Conservation (phyloP, 2,329 filamentous ascomycete species). For the Cadophora luteo-olivacea region DNA sequence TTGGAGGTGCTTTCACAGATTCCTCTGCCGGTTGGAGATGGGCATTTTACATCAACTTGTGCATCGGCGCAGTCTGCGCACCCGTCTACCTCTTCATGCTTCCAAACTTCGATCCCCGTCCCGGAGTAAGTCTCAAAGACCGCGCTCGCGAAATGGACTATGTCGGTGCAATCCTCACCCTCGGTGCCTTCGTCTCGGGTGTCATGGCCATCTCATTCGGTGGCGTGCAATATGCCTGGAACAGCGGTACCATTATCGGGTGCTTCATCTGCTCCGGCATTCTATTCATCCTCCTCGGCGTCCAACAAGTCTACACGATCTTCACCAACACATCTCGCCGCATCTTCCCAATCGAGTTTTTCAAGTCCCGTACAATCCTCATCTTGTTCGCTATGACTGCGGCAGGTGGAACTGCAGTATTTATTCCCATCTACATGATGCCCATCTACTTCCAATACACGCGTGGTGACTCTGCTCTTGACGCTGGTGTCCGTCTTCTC, state of each 20-base stretch:
- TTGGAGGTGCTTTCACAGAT: constrained; percentile 54
- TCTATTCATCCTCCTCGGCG: constrained; percentile 36
- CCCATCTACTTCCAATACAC: constrained; percentile 60
- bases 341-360: constrained; percentile 43
- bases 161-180: constrained; percentile 42
- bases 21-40: constrained; percentile 53
- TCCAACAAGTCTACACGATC: constrained; percentile 41
- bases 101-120: constrained; percentile 29
- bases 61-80: constrained; percentile 51
- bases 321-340: constrained; percentile 39
- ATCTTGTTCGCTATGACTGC: constrained; percentile 48
- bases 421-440: constrained; percentile 46
- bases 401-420: constrained; percentile 35
- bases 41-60: constrained; percentile 56
- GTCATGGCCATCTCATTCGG: constrained; percentile 47
- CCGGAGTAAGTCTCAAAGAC: constrained; percentile 36
- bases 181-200: constrained; percentile 44
- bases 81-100: constrained; percentile 52
- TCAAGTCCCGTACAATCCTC: constrained; percentile 48
- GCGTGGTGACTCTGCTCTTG: constrained; percentile 54
- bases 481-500: constrained; percentile 47
- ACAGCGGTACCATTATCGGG: constrained; percentile 38
- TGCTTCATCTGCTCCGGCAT: constrained; percentile 54
- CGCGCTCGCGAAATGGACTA: constrained; percentile 40
- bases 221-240: constrained; percentile 44